These are phyloP conservation scores for Rhizophora mangle DNA, from an alignment of 345 rosid species.

Conservation along the genomic window DNA sequence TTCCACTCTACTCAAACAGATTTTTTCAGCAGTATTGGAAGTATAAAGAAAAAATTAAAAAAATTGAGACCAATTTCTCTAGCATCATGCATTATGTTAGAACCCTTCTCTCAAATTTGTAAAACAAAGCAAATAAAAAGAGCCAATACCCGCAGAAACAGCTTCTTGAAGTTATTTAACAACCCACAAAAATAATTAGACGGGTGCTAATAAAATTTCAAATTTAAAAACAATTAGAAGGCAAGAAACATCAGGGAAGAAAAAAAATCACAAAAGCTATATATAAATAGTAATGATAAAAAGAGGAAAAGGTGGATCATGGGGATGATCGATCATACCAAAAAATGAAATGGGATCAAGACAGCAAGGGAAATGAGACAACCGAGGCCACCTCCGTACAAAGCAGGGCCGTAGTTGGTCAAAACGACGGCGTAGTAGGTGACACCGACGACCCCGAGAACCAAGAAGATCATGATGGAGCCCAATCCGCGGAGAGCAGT, in stretches of 20 bases:
- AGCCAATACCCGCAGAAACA: no score
- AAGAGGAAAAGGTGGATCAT: no score
- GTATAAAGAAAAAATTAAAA: no score
- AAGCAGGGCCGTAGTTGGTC: constrained; percentile 78
- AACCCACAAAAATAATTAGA: no score
- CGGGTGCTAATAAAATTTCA: no score
- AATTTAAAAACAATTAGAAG: not conserved
- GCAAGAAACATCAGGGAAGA: not conserved
- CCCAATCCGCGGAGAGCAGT: constrained; percentile 94
- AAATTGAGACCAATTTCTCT: no score
- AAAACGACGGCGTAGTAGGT: constrained; percentile 89
- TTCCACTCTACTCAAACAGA: not conserved
- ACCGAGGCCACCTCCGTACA: constrained; percentile 62
- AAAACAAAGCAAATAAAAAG: not conserved
- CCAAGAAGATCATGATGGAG: constrained; percentile 94
- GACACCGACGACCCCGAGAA: constrained; percentile 88
- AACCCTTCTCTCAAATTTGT: not conserved
- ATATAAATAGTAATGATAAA: no score
- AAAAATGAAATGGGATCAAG: constrained; percentile 68
- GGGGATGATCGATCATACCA: constrained; percentile 46
- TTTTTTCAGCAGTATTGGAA: no score
- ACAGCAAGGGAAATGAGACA: constrained; percentile 50
- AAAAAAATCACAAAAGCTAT: not conserved
- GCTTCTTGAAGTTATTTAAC: no score
- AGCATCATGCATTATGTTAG: no score